These are phyloP conservation scores for Leishmania tropica DNA, from an alignment of 208 protist species.

Conservation along the genomic window DNA sequence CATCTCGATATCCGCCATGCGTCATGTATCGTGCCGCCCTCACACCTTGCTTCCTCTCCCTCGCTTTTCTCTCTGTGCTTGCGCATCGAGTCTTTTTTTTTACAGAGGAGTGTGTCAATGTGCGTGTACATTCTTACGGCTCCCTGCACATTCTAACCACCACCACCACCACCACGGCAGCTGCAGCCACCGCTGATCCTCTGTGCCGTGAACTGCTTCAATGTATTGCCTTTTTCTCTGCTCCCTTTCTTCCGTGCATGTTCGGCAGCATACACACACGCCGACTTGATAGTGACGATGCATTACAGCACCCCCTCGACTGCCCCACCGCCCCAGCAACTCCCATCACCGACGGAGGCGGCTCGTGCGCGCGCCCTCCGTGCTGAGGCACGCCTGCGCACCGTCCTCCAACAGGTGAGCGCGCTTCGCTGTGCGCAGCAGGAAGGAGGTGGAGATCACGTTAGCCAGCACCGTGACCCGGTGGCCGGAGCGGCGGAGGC, in stretches of 20 bases:
- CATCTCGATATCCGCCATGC: background rate
- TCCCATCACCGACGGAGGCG: conserved; percentile 9
- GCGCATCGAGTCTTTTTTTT: background rate
- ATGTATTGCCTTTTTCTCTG: background rate
- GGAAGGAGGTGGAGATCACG: background rate
- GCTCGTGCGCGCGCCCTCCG: background rate
- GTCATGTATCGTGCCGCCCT: background rate
- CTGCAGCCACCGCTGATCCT: background rate
- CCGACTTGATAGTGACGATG: background rate
- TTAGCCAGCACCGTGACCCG: background rate
- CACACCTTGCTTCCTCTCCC: background rate
- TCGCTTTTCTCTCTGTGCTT: background rate
- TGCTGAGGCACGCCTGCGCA: conserved; percentile 13
- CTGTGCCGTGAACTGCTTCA: background rate
- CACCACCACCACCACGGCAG: background rate
- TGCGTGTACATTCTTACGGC: background rate
- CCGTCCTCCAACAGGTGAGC: conserved; percentile 6
- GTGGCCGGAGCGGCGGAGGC: background rate
- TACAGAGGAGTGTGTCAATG: background rate
- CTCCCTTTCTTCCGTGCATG: background rate
- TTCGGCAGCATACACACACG: background rate
- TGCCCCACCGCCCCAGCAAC: background rate
- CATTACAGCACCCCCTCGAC: background rate
- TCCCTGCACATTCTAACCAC: background rate
- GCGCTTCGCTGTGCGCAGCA: background rate